Base-by-base conservation (phyloP, 352 stramenopile genomes). In the Phytophthora melonis region DNA sequence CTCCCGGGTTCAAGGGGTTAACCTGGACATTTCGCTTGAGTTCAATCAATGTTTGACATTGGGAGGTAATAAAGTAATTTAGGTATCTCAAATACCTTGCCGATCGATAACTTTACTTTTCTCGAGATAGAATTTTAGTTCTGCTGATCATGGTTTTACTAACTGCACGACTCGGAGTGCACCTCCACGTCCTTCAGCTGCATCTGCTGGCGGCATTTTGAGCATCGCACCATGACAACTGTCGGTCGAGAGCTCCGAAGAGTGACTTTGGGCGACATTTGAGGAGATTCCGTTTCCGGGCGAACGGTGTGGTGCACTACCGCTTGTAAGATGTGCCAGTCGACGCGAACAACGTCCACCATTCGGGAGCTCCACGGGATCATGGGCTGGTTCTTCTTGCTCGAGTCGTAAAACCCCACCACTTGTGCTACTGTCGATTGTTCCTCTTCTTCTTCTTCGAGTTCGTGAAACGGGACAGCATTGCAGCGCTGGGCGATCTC, bases 101-200 rank as follows among this genome's bases (percentile, higher is more conserved):
- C 25, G 25, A 32, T 32, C 27, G 27, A 32, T 32, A 32, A 32
- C 27, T 32, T 34, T 34, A 34, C 5, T 10, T 34, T 9, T 34
- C 6, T 34, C 8, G 30, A 8, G 30, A 34, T 34, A 34, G 6
- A 34, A 4, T 34, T 34, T 34, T 34, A 34, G 30, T 34, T 34
- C 30, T 34, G 30, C 30, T 34, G 30, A 7, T 34, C 30, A 34
- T 34, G 25, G 1, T 34, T 34, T 34, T 34, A 34, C 30, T 70
- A 30, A 23, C 30, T 83, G 59, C 81, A 88, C 3, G 43, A 54
- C 19, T 86, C 81, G 3, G 81, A 82, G 39, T 86, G 81, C 5
- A 36, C 13, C 63, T 88, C 79, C 1, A 82, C 74, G 19, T 78
- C 69, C 3, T 73, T 74, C 3, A 86, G 27, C 16, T 68, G 27